Base-by-base conservation (phyloP, 2,329 filamentous ascomycete genomes). In the Pseudogymnoascus sp. region DNA sequence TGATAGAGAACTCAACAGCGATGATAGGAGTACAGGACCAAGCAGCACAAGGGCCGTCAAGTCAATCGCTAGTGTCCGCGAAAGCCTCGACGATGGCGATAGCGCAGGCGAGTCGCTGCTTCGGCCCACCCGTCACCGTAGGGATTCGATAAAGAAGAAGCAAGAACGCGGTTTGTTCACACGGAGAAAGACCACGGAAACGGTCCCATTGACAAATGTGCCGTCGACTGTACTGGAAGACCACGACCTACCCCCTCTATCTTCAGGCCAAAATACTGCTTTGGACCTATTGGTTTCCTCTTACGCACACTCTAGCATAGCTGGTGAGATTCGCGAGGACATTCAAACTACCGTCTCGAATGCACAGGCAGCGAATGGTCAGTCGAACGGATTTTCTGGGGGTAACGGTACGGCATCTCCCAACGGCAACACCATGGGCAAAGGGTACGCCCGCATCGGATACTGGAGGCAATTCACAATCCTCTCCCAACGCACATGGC, bases 141-240 rank as follows among this genome's bases (percentile, higher is more conserved):
- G 87, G 62, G 85, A 93, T 63, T 97, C 93, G 0, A 82, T 99
- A 65, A 90, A 88, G 68, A 81, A 89, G 69, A 90, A 88, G 67
- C 95, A 99, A 74, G 95, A 97, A 70, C 85, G 90, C 60, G 90
- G 96, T 72, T 83, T 99, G 0, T 99, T 89, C 72, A 96, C 93
- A 0, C 85, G 93, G 31, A 91, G 90, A 75, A 89, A 86, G 76
- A 83, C 82, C 60, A 91, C 89, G 7, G 87, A 89, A 69, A 84
- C 83, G 59, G 77, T 79, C 42, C 82, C 66, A 16, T 38, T 72
- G 3, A 71, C 72, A 59, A 68, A 70, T 25, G 79, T 82, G 23
- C 82, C 82, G 60, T 81, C 83, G 5, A 84, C 87, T 65, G 80
- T 87, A 34, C 73, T 86, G 2, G 91, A 96, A 65, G 90, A 96